Evolutionary conservation across 805 yeast genomes (phyloP).

Genomic region (Wickerhamiella sergipiensis): DNA sequence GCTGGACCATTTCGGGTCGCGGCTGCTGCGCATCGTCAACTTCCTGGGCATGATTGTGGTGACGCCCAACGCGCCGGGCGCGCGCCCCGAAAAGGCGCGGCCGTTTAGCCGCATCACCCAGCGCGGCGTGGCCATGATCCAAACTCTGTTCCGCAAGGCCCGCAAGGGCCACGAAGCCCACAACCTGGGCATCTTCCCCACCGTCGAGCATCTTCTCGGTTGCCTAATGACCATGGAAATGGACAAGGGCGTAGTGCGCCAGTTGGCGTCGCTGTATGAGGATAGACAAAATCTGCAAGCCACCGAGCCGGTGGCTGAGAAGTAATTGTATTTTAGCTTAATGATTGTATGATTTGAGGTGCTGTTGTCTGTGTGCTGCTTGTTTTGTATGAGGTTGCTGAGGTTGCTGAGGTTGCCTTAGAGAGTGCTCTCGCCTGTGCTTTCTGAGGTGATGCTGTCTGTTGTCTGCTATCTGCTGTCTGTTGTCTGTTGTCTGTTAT

Average conservation of each 20-base stretch:
- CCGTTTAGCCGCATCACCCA: slow-evolving; percentile 27
- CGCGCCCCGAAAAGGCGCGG: slow-evolving; percentile 18
- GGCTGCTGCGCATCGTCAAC: slow-evolving; percentile 26
- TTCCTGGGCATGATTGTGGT: slow-evolving; percentile 27
- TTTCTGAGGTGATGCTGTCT: too few species aligned
- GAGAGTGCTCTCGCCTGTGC: too few species aligned
- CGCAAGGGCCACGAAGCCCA: slow-evolving; percentile 10
- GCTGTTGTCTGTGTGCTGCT: too few species aligned
- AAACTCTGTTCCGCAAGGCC: slow-evolving; percentile 24
- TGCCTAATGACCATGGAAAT: slow-evolving; percentile 27
- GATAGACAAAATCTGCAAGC: slow-evolving; percentile 13
- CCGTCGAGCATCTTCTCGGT: slow-evolving; percentile 27
- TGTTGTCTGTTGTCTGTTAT: too few species aligned
- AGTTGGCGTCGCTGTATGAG: slow-evolving; percentile 23
- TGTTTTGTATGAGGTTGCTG: too few species aligned
- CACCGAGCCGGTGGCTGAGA: not conserved
- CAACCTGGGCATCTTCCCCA: slow-evolving; percentile 24
- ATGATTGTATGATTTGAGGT: not conserved
- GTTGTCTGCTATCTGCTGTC: too few species aligned
- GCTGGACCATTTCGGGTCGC: slow-evolving; percentile 26
- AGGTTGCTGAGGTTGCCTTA: too few species aligned
- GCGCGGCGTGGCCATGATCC: slow-evolving; percentile 24
- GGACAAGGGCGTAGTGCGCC: slow-evolving; percentile 27
- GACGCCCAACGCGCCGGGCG: slow-evolving; percentile 7
- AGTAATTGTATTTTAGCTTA: not conserved